Base-by-base conservation (phyloP, 2,329 filamentous ascomycete species). In the Xylaria arbuscula region DNA sequence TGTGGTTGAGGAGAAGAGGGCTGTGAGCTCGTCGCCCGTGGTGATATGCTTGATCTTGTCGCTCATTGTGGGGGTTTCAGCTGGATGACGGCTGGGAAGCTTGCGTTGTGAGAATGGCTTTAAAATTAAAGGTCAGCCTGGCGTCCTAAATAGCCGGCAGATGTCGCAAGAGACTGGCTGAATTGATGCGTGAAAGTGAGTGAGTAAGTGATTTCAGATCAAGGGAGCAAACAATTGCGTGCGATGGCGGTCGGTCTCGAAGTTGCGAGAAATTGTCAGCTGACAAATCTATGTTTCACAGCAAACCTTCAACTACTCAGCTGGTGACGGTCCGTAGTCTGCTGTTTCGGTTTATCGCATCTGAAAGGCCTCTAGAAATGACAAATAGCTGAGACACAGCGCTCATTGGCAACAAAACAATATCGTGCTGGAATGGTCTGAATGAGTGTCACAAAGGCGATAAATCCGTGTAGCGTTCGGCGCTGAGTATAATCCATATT, bases 1-100 rank as follows among this genome's bases (percentile, higher is more conserved):
- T 55, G 81, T 83, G 56, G 81, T 86, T 10, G 77, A 78, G 17
- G 78, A 72, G 74, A 88, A 75, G 70, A 89, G 84, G 45, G 78
- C 73, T 69, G 86, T 77, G 74, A 88, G 87, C 72, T 87, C 81
- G 59, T 80, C 74, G 71, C 80, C 79, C 57, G 81, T 77, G 66
- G 75, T 79, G 76, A 87, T 80, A 73, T 83, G 79, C 67, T 79
- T 73, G 40, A 77, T 68, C 47, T 71, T 72, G 57, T 69, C 66
- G 65, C 70, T 51, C 69, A 71, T 72, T 58, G 64, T 66, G 32
- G 9, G 24, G 3, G 51, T 51, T 28, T 45, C 15, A n/a, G 17
- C 7, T 24, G 1, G 34, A 13, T 17, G 3, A 24, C 11, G 9
- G 40, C 47, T 3, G 9, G 36, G 24, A 9, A 40, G 28, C 6